phyloP scores from a whole-genome alignment of 2,329 filamentous ascomycete species.

The Aspergillus terreus region DNA sequence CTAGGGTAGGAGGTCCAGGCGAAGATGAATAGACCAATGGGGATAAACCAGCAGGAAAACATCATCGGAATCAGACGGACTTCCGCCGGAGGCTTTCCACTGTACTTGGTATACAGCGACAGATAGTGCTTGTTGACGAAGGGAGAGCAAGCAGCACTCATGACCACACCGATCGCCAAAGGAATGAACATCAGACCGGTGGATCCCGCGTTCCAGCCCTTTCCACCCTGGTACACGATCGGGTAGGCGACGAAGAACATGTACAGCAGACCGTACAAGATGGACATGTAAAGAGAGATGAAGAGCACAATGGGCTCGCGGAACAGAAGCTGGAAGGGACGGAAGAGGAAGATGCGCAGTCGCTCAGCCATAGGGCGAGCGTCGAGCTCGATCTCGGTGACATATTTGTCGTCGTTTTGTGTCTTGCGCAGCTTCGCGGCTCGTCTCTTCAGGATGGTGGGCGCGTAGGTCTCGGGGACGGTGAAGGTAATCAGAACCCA shows the following conservation, averaged over 20 bases:
- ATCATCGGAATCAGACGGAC: slow-evolving; percentile 79
- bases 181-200: slow-evolving; percentile 88
- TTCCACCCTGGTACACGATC: slow-evolving; percentile 71
- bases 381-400: slow-evolving; percentile 79
- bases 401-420: slow-evolving; percentile 63
- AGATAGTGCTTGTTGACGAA: slow-evolving; percentile 80
- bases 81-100: slow-evolving; percentile 73
- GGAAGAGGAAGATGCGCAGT: slow-evolving; percentile 69
- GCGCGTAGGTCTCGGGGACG: slow-evolving; percentile 86
- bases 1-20: slow-evolving; percentile 65
- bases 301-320: slow-evolving; percentile 80
- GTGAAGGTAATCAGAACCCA: slow-evolving; percentile 80
- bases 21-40: slow-evolving; percentile 64
- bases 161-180: slow-evolving; percentile 69
- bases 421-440: slow-evolving; percentile 69
- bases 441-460: slow-evolving; percentile 67
- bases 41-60: slow-evolving; percentile 69
- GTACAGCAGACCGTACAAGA: slow-evolving; percentile 55
- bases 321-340: slow-evolving; percentile 83
- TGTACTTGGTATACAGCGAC: slow-evolving; percentile 56
- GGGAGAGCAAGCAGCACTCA: slow-evolving; percentile 64
- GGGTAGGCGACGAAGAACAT: slow-evolving; percentile 53
- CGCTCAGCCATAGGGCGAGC: slow-evolving; percentile 64
- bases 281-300: slow-evolving; percentile 80
- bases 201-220: slow-evolving; percentile 69